Percentiles rank a stretch among this genome's conserved stretches.
phyloP scores from a whole-genome alignment of 805 yeast genomes.

The Kockiozyma suomiensis region DNA sequence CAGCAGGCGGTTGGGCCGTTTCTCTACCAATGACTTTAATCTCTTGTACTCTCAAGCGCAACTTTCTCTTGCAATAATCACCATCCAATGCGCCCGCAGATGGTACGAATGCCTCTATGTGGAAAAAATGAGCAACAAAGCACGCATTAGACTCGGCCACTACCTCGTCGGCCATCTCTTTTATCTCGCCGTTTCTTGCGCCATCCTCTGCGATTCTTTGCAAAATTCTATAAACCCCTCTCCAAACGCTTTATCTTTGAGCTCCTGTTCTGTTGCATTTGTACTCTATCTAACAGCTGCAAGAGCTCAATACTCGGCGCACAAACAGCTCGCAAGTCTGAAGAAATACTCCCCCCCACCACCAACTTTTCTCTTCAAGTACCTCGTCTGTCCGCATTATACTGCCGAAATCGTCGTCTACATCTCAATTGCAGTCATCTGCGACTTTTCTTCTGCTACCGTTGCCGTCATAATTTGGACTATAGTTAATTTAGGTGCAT shows the following conservation, averaged over 20 bases:
- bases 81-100: constrained; percentile 55
- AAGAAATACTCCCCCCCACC: constrained; percentile 58
- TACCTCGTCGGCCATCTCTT: constrained; percentile 60
- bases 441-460: constrained; percentile 31
- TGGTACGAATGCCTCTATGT: constrained; percentile 52
- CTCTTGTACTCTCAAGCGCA: constrained; percentile 3
- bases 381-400: constrained; percentile 63
- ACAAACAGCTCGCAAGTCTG: constrained; percentile 52
- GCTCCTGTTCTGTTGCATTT: constrained; percentile 25
- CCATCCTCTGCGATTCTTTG: constrained; percentile 12
- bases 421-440: constrained; percentile 35
- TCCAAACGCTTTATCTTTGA: neutral
- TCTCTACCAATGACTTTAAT: neutral
- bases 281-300: constrained; percentile 45
- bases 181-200: constrained; percentile 42
- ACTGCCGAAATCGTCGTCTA: constrained; percentile 61
- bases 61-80: constrained; percentile 4
- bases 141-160: constrained; percentile 61
- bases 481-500: constrained; percentile 50
- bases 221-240: neutral
- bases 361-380: constrained; percentile 42
- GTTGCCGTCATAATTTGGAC: constrained; percentile 41
- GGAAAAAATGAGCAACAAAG: constrained; percentile 43
- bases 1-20: neutral
- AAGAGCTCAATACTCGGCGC: constrained; percentile 53